phyloP scores from a whole-genome alignment of 1,284 basidiomycete genomes.

The Golubevia pallescens region DNA sequence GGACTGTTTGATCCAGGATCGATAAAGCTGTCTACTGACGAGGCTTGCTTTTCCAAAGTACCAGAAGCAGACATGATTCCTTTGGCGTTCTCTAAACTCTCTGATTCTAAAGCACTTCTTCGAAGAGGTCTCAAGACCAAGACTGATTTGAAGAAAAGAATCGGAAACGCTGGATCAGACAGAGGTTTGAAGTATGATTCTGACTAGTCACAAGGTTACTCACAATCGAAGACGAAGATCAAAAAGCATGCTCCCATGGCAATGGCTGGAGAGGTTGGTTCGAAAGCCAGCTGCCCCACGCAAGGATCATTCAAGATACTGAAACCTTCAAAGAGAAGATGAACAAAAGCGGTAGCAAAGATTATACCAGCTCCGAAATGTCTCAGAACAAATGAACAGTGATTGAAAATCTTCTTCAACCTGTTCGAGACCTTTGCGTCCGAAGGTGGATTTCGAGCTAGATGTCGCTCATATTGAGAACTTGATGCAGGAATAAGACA shows the following conservation, averaged over 20 bases:
- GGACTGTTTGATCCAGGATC: not conserved
- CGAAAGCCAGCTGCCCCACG: conserved; percentile 26
- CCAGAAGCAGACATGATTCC: not conserved
- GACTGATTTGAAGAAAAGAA: not conserved
- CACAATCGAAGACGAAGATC: conserved; percentile 30
- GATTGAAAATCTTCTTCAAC: too few relatives aligned
- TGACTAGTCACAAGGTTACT: conserved; percentile 6
- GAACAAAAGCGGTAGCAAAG: conserved; percentile 31
- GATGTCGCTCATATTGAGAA: too few relatives aligned
- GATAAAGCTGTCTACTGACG: not conserved
- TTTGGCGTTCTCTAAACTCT: not conserved
- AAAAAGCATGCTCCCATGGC: conserved; percentile 30
- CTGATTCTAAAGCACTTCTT: not conserved
- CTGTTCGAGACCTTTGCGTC: not conserved
- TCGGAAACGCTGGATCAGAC: not conserved
- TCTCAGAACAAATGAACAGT: conserved; percentile 1
- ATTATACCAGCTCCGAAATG: conserved; percentile 39
- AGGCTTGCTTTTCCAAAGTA: not conserved
- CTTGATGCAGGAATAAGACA: conserved; percentile 6
- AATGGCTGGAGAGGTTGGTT: conserved; percentile 8
- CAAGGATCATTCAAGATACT: conserved; percentile 27
- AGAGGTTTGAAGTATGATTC: not conserved
- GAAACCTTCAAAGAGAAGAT: conserved; percentile 28
- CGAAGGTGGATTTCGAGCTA: too few relatives aligned
- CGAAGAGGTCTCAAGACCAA: not conserved